Percentiles rank a stretch among this genome's conserved stretches.
Evolutionary conservation across 139 green algal genomes (phyloP).

Genomic region (Coelastrella sp.): DNA sequence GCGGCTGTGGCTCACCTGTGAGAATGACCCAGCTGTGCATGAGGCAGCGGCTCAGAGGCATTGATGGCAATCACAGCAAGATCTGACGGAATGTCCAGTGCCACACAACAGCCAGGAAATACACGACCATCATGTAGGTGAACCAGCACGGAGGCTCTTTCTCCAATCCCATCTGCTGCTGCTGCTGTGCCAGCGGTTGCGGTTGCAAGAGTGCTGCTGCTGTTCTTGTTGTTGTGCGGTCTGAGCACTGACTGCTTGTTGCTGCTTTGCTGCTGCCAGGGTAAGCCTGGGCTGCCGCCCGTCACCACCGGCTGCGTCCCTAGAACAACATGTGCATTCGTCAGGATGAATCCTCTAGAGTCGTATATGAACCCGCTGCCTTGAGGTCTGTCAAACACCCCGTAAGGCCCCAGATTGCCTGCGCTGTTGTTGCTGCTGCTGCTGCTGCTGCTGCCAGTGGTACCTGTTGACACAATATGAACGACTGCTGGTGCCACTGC

Average conservation of each 20-base stretch:
- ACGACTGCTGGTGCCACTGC: slow-evolving; percentile 50
- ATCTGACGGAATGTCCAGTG: slow-evolving; percentile 72
- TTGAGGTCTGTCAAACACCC: slow-evolving; percentile 19
- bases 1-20: neutral
- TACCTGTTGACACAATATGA: slow-evolving; percentile 37
- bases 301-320: slow-evolving; percentile 17
- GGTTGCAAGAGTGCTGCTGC: slow-evolving; percentile 15
- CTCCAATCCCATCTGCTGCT: neutral
- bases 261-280: slow-evolving; percentile 1
- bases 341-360: slow-evolving; percentile 75
- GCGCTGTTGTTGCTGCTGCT: neutral
- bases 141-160: slow-evolving; percentile 48
- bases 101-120: slow-evolving; percentile 74
- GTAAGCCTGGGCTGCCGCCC: neutral
- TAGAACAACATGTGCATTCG: slow-evolving; percentile 87
- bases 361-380: slow-evolving; percentile 79
- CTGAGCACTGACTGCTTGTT: neutral
- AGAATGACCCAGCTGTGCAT: slow-evolving; percentile 60
- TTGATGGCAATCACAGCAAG: slow-evolving; percentile 73
- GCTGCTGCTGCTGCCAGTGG: neutral
- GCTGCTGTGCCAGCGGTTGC: neutral
- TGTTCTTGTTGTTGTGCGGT: slow-evolving; percentile 2
- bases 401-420: neutral
- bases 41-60: slow-evolving; percentile 60
- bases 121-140: slow-evolving; percentile 84